Evolutionary conservation across 75 land plant genomes (phyloP), one percentile per base, ranked within the genome.

Genomic region (Azolla pinnata): DNA sequence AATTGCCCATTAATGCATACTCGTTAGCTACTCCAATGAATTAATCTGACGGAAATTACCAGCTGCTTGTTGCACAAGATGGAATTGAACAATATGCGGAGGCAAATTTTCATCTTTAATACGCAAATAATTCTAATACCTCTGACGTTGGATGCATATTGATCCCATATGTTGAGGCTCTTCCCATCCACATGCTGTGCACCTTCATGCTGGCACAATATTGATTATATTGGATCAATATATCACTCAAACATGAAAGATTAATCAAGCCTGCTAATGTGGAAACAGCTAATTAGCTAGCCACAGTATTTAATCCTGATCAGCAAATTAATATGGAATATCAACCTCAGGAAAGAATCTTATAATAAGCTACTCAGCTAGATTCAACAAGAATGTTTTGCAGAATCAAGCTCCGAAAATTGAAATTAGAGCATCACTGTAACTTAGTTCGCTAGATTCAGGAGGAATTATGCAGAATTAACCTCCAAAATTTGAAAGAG

Each of bases 151-250:
- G 23, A 18, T 3, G 49, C 49, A 46, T 46, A 46, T 46, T 46
- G 49, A 46, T 46, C 49, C 49, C 49, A 46, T 46, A 46, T 46
- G 17, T 46, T 46, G 3, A 46, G 21, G 49, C 49, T 46, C 49
- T 46, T 46, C 21, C 49, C 49, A 46, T 46, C 49, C 2, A 46
- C 49, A 46, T 18, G 49, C 49, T 46, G 23, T 18, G 49, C 49
- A 3, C 49, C 49, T 14, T 46, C 49, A 46, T 46, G 49, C 49
- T 46, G 49, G 14, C 12, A 38, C 42, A 38, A 38, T 38, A 38
- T 38, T 14, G 14, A 14, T 8, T 7, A 38, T 8, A 14, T n/a
- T n/a, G n/a, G 42, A 38, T 14, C 42, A 38, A 38, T 38, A 38
- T 38, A 38, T 8, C 7, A 38, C 7, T 38, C 14, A 8, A 14